Conservation (phyloP, 164 flowering plant genomes). For the Liquidambar formosana region DNA sequence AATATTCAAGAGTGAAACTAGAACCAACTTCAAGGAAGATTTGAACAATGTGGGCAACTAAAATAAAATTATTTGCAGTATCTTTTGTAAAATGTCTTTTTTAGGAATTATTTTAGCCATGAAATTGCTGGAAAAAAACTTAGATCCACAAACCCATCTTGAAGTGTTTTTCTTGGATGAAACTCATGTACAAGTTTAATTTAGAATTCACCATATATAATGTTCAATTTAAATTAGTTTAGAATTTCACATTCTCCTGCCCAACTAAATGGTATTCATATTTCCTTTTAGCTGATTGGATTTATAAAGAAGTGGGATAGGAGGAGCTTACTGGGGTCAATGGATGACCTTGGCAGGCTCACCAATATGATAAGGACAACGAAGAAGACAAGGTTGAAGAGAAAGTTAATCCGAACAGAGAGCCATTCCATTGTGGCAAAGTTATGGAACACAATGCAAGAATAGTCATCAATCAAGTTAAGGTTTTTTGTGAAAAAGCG, state of each 20-base stretch:
- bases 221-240: background rate
- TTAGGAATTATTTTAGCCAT: too few relatives aligned
- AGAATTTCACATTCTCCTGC: background rate
- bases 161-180: too few relatives aligned
- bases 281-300: too few relatives aligned
- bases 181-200: too few relatives aligned
- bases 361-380: constrained; percentile 74
- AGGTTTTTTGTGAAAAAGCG: constrained; percentile 48
- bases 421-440: constrained; percentile 87
- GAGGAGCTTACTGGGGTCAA: constrained; percentile 71
- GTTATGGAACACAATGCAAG: constrained; percentile 69
- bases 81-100: background rate
- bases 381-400: constrained; percentile 77
- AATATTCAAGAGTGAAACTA: background rate
- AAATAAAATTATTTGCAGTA: background rate
- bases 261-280: too few relatives aligned
- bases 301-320: constrained; percentile 2
- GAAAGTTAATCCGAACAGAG: constrained; percentile 66
- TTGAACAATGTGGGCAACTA: too few relatives aligned
- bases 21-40: too few relatives aligned
- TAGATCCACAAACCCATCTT: too few relatives aligned
- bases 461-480: constrained; percentile 60
- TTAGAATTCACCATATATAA: too few relatives aligned
- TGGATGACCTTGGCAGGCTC: constrained; percentile 60
- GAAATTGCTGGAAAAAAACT: too few relatives aligned